A percentile compares a stretch with the other conserved stretches of the same genome.
Evolutionary conservation across 2,329 filamentous ascomycete species (phyloP).

Genomic region (Colletotrichum orbiculare): DNA sequence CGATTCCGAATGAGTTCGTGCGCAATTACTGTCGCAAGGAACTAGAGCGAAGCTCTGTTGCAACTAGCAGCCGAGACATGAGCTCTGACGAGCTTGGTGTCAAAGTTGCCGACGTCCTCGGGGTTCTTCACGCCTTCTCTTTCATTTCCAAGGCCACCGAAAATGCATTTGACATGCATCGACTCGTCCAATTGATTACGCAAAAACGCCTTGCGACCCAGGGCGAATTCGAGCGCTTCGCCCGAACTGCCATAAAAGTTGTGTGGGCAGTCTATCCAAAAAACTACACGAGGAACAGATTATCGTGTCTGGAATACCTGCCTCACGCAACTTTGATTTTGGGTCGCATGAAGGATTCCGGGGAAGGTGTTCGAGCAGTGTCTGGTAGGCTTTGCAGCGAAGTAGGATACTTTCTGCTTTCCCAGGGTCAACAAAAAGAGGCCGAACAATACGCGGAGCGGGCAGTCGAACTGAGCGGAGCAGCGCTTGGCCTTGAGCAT

Average conservation of each 20-base stretch:
- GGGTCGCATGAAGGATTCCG: accelerated
- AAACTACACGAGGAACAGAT: background rate
- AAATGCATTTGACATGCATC: conserved; percentile 44
- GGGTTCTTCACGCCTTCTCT: conserved; percentile 42
- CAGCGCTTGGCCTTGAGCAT: background rate
- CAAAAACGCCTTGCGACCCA: conserved; percentile 42
- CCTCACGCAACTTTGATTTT: conserved; percentile 2
- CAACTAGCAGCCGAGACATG: too few relatives aligned
- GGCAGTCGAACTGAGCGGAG: background rate
- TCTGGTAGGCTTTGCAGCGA: background rate
- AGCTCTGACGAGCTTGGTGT: background rate
- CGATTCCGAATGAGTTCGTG: conserved; percentile 50
- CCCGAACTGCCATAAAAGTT: background rate
- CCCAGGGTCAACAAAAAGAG: background rate
- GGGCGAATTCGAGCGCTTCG: too few relatives aligned
- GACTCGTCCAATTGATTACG: conserved; percentile 48
- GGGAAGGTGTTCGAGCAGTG: background rate
- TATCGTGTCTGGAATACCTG: background rate
- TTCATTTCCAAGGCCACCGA: conserved; percentile 39
- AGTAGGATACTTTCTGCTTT: accelerated
- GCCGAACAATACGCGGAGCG: background rate
- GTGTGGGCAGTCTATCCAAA: conserved; percentile 27
- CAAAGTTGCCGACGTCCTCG: conserved; percentile 1
- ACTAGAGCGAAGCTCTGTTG: background rate
- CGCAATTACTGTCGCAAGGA: conserved; percentile 38